These are phyloP conservation scores for Leptographium radiaticola DNA, from an alignment of 2,329 filamentous ascomycete species.

Conservation along the genomic window DNA sequence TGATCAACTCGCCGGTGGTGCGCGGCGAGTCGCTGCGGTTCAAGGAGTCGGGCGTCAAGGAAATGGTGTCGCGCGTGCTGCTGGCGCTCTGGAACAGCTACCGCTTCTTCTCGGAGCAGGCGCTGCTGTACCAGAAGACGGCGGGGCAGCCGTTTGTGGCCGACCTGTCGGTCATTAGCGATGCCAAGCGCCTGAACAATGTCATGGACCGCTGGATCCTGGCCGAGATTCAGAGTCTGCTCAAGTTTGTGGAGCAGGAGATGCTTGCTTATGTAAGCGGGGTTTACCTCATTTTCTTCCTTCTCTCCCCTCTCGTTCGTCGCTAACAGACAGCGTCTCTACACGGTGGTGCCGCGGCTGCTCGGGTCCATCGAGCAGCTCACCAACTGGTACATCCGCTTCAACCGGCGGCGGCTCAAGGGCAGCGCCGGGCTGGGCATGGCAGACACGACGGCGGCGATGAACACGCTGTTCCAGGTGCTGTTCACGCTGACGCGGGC, in stretches of 20 bases:
- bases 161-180: constrained; percentile 43
- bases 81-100: constrained; percentile 93
- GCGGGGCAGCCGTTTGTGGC: constrained; percentile 66
- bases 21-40: constrained; percentile 82
- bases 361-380: constrained; percentile 71
- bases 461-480: constrained; percentile 91
- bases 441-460: constrained; percentile 75
- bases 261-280: constrained; percentile 41
- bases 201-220: constrained; percentile 96
- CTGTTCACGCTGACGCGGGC: constrained; percentile 79
- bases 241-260: constrained; percentile 85
- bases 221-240: constrained; percentile 78
- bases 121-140: constrained; percentile 74
- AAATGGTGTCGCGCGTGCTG: constrained; percentile 84
- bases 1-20: constrained; percentile 94
- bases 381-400: constrained; percentile 95
- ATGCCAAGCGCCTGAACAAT: constrained; percentile 38
- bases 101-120: constrained; percentile 90
- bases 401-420: constrained; percentile 85
- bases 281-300: background rate
- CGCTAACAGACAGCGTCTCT: constrained; percentile 35
- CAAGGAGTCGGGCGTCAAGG: constrained; percentile 85
- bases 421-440: constrained; percentile 73
- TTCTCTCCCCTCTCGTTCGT: background rate
- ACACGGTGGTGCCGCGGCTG: constrained; percentile 82